Conservation (phyloP, 495 filamentous ascomycete species). For the Entonaema liquescens region DNA sequence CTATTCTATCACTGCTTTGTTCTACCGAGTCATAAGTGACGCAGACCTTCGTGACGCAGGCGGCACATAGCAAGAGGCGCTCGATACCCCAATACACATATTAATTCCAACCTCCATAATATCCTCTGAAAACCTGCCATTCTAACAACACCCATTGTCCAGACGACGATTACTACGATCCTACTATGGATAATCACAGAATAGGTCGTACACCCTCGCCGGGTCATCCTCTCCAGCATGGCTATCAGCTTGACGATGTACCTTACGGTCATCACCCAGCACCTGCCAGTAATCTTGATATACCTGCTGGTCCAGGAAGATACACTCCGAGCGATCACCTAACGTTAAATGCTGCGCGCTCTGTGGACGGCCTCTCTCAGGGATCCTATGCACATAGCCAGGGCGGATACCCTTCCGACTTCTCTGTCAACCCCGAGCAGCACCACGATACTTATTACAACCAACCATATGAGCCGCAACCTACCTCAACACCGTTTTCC, state of each 20-base stretch:
- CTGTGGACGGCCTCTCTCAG: conserved; percentile 71
- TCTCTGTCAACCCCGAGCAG: conserved; percentile 78
- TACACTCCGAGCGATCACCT: conserved; percentile 58
- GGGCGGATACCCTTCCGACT: conserved; percentile 72
- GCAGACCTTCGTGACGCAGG: conserved; percentile 47
- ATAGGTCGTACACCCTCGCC: conserved; percentile 67
- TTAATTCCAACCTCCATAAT: background rate
- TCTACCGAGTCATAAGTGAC: conserved; percentile 20
- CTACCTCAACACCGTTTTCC: conserved; percentile 48
- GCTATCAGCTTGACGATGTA: conserved; percentile 77
- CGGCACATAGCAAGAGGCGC: conserved; percentile 19
- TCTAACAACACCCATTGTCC: conserved; percentile 38
- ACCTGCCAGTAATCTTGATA: conserved; percentile 64
- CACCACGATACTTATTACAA: conserved; percentile 90
- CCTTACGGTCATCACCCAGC: conserved; percentile 59
- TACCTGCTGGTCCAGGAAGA: conserved; percentile 68
- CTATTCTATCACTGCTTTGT: conserved; percentile 17
- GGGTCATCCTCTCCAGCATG: conserved; percentile 62
- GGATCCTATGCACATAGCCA: conserved; percentile 74
- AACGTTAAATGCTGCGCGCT: conserved; percentile 65
- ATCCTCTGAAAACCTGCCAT: background rate
- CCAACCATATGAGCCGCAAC: conserved; percentile 77
- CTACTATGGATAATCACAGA: conserved; percentile 61
- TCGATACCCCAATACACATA: background rate
- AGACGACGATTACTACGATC: conserved; percentile 72